Percentiles rank a stretch among this genome's conserved stretches.
Evolutionary conservation across 192 early-diverging fungal genomes (phyloP).

Genomic region (Martensiomyces pterosporus): DNA sequence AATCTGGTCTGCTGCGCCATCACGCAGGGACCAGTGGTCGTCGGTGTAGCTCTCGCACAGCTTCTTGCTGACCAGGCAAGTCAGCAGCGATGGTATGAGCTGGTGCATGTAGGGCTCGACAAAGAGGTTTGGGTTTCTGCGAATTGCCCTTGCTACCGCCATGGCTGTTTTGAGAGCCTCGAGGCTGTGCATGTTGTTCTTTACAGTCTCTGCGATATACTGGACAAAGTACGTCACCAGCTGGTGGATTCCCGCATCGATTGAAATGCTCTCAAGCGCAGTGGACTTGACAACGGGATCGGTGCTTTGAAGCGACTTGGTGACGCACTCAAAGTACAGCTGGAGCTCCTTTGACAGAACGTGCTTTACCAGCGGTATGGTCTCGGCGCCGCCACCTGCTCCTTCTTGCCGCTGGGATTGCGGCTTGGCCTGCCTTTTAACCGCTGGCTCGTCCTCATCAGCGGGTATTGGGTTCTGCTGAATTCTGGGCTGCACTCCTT

Average conservation of each 20-base stretch:
- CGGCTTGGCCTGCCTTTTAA: slow-evolving; percentile 17
- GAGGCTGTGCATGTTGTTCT: slow-evolving; percentile 73
- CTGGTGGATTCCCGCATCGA: slow-evolving; percentile 92
- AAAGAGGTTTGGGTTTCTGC: slow-evolving; percentile 85
- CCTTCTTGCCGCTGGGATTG: slow-evolving; percentile 15
- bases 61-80: slow-evolving; percentile 84
- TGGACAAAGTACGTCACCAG: slow-evolving; percentile 94
- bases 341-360: slow-evolving; percentile 90
- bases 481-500: slow-evolving; percentile 97
- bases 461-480: slow-evolving; percentile 87
- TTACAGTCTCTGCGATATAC: slow-evolving; percentile 84
- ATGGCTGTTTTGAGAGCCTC: slow-evolving; percentile 69
- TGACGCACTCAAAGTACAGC: slow-evolving; percentile 91
- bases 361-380: slow-evolving; percentile 78
- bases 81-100: slow-evolving; percentile 88
- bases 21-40: slow-evolving; percentile 83
- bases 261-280: slow-evolving; percentile 76
- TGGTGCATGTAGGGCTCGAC: slow-evolving; percentile 96
- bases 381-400: slow-evolving; percentile 40
- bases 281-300: slow-evolving; percentile 65
- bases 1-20: slow-evolving; percentile 69
- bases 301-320: slow-evolving; percentile 66
- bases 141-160: slow-evolving; percentile 70
- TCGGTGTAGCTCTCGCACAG: slow-evolving; percentile 62
- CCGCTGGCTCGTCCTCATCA: slow-evolving; percentile 16